Base-by-base conservation (phyloP, 257 asterid genomes). In the Nicotiana otophora region DNA sequence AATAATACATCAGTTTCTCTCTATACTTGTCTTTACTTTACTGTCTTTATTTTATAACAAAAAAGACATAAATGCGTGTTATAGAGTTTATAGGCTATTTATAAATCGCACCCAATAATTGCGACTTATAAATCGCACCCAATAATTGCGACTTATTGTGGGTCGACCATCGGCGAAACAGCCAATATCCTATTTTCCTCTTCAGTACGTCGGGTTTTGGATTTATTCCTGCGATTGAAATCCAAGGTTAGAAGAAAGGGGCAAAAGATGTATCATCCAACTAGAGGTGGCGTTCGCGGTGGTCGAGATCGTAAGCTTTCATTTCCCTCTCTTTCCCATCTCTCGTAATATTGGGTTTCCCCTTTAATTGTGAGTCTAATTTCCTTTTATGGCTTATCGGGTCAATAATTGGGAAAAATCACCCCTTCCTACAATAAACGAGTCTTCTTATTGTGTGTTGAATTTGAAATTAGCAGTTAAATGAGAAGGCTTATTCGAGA, bases 201-300 rank as follows among this genome's bases (percentile, higher is more conserved):
- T 36, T 39, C 33, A 69, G 31, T 46, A 39, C 5, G 19, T 36
- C 57, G 51, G 51, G 0, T 68, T 68, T 36, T 68, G 17, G 39
- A 23, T 68, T 36, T 0, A 3, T 36, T 70, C 10, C 6, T 46
- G 36, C 57, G 46, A 72, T 72, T 72, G 36, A 72, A 72, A 72
- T 12, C 78, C 48, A 54, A 12, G 58, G 34, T 3, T 63, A 46
- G 33, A 28, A 31, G 76, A 42, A 36, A 39, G 48, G 39, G 6
- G n/a, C 15, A 46, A 67, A 62, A 65, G 1, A 96, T 96, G 99
- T 96, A 96, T 87, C 98, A 94, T 86, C 99, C 99, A 7, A 78
- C 98, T 4, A 91, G 99, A 91, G 98, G 98, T 33, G 99, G 99
- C 72, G 99, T 94, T 83, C 99, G 99, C 54, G 98, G 99, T 68